phyloP scores from a whole-genome alignment of 495 filamentous ascomycete species.

The Cetradonia linearis region DNA sequence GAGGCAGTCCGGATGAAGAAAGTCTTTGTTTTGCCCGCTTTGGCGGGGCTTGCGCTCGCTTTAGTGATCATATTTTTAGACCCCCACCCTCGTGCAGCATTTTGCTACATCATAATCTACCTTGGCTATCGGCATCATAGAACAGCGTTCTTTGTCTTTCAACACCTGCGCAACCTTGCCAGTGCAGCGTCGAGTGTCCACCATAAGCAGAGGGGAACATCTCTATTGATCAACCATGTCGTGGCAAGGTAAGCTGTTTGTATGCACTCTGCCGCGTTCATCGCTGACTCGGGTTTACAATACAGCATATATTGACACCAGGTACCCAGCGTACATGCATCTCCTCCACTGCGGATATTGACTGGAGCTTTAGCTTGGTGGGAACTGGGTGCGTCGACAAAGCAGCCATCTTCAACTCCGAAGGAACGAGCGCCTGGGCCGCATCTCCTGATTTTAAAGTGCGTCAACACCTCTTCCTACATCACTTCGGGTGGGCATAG shows the following conservation, averaged over 20 bases:
- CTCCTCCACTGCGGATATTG: slow-evolving; percentile 21
- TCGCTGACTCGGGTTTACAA: slow-evolving; percentile 14
- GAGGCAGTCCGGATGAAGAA: background rate
- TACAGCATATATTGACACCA: slow-evolving; percentile 57
- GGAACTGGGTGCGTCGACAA: slow-evolving; percentile 74
- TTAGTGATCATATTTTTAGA: background rate
- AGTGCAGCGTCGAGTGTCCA: background rate
- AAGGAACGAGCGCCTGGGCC: slow-evolving; percentile 79
- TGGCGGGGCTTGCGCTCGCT: background rate
- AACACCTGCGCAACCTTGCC: background rate
- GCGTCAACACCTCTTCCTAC: slow-evolving; percentile 28
- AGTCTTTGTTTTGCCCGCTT: slow-evolving; percentile 2
- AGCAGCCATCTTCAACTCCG: slow-evolving; percentile 73
- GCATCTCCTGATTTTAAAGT: slow-evolving; percentile 59
- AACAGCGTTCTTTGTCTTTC: background rate
- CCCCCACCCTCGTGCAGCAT: slow-evolving; percentile 6
- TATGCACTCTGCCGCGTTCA: background rate
- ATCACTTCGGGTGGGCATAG: background rate
- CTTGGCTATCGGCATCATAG: slow-evolving; percentile 3
- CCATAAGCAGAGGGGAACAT: background rate
- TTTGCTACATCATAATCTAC: slow-evolving; percentile 7
- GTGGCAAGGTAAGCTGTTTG: slow-evolving; percentile 47
- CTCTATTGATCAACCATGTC: slow-evolving; percentile 28
- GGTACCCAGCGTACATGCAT: slow-evolving; percentile 35
- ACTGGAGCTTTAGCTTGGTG: slow-evolving; percentile 53